Conservation (phyloP, 2,329 filamentous ascomycete species). For the Dactylellina sp. region DNA sequence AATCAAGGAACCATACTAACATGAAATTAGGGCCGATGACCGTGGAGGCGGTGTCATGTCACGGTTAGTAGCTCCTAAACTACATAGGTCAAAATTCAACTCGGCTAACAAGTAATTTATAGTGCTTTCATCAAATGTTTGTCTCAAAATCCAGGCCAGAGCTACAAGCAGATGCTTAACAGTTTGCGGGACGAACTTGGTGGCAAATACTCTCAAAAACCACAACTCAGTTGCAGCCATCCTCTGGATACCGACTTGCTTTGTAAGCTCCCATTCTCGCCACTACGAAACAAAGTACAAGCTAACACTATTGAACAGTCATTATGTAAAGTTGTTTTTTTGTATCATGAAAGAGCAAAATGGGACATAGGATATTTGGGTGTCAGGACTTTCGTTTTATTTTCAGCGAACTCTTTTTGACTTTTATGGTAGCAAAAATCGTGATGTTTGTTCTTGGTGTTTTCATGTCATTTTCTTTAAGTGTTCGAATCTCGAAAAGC, state of each 20-base stretch:
- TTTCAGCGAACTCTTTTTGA: background rate
- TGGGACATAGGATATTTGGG: slow-evolving; percentile 17
- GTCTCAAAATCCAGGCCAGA: slow-evolving; percentile 39
- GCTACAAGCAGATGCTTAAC: slow-evolving; percentile 57
- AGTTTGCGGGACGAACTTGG: slow-evolving; percentile 54
- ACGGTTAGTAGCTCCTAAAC: slow-evolving; percentile 30
- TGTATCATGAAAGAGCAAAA: slow-evolving; percentile 26
- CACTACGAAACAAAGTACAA: too few species aligned
- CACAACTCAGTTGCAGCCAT: slow-evolving; percentile 55
- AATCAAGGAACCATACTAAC: slow-evolving; percentile 1
- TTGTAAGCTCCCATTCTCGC: slow-evolving; percentile 31
- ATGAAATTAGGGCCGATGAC: slow-evolving; percentile 44
- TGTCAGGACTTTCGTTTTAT: slow-evolving; percentile 37
- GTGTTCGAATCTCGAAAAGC: background rate
- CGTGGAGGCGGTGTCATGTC: slow-evolving; percentile 54
- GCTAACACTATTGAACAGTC: slow-evolving; percentile 32
- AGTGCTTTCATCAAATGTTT: slow-evolving; percentile 55
- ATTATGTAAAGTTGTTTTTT: slow-evolving; percentile 52
- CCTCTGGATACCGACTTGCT: slow-evolving; percentile 56
- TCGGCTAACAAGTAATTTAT: slow-evolving; percentile 9
- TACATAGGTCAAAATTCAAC: background rate
- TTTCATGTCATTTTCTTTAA: background rate
- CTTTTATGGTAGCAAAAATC: slow-evolving; percentile 3
- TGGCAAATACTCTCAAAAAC: slow-evolving; percentile 55
- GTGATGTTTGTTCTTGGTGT: background rate